Evolutionary conservation across 805 yeast genomes (phyloP).

Genomic region (Ogataea angusta): DNA sequence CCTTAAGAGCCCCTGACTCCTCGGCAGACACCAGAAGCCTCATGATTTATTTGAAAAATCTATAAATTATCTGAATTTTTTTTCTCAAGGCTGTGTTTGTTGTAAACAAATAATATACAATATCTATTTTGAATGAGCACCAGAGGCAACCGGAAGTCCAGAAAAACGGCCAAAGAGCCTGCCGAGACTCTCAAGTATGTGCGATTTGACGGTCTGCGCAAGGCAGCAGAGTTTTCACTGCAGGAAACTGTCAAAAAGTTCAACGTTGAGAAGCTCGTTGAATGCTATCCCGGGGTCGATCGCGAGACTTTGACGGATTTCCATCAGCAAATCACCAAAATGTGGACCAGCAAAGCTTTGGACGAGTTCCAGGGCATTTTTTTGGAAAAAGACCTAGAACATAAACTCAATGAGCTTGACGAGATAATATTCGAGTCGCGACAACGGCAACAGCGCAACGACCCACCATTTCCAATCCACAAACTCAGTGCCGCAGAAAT

Average conservation of each 20-base stretch:
- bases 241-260: conserved; percentile 44
- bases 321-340: conserved; percentile 41
- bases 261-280: conserved; percentile 39
- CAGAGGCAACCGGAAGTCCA: conserved; percentile 6
- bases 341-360: conserved; percentile 41
- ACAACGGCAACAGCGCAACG: conserved; percentile 11
- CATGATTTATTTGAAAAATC: conserved; percentile 37
- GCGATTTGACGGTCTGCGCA: conserved; percentile 32
- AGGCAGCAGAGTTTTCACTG: conserved; percentile 35
- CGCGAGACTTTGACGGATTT: conserved; percentile 40
- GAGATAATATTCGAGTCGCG: conserved; percentile 42
- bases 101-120: conserved; percentile 8
- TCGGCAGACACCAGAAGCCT: conserved; percentile 61
- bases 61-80: conserved; percentile 1
- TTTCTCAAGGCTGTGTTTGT: conserved; percentile 7
- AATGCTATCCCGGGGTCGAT: conserved; percentile 49
- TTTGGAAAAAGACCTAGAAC: conserved; percentile 41
- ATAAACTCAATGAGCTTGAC: conserved; percentile 45
- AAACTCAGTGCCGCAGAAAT: conserved; percentile 25
- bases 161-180: neutral
- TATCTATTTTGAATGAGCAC: conserved; percentile 2
- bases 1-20: conserved; percentile 66
- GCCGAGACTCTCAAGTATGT: conserved; percentile 17
- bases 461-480: conserved; percentile 14
- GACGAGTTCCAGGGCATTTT: conserved; percentile 48